Evolutionary conservation across 2,329 filamentous ascomycete species (phyloP), one percentile per base, ranked within the genome.

Genomic region (Chaetothyriales sp.): DNA sequence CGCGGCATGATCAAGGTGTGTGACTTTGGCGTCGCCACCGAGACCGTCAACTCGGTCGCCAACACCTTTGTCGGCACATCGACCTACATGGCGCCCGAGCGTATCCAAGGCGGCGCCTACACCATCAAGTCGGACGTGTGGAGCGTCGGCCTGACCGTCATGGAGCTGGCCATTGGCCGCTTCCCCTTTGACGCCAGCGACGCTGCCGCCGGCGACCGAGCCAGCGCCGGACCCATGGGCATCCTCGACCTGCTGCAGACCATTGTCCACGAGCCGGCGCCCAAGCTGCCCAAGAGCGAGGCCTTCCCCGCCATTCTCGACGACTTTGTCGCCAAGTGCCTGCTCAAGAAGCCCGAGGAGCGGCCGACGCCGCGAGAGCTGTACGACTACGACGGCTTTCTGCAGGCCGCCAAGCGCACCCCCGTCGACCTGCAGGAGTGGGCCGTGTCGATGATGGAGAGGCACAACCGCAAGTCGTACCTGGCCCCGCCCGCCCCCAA

Each of bases 21-120:
- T 70, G 92, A 98, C 68, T 98, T 98, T 66, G 92, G 92, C 61
- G 92, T 98, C n/a, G 95, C 90, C 4, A 92, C 89, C 60, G 92
- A 98, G 69, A 80, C 95, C 15, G 89, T 97, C 67, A 97, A 97
- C 71, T 97, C 92, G 4, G 89, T 98, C 59, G 92, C 92, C 49
- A 90, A 97, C 65, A 98, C 92, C 0, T 98, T 98, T 63, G 92
- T 98, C 37, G 92, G 92, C 50, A 98, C 92, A 1, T 95, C 92
- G 40, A 98, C 92, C 51, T 98, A 98, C 74, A 98, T 98, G 92
- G 92, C 92, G 0, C 92, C 92, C 0, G 92, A 98, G 73, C 82
- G 92, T 67, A 98, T 98, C 60, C 89, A 97, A 67, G 92, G 92
- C 56, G 89, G 92, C 58, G 89, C 87, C 62, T 98, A 98, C 70